phyloP scores from a whole-genome alignment of 2,329 filamentous ascomycete genomes.

The Colletotrichum sp. region DNA sequence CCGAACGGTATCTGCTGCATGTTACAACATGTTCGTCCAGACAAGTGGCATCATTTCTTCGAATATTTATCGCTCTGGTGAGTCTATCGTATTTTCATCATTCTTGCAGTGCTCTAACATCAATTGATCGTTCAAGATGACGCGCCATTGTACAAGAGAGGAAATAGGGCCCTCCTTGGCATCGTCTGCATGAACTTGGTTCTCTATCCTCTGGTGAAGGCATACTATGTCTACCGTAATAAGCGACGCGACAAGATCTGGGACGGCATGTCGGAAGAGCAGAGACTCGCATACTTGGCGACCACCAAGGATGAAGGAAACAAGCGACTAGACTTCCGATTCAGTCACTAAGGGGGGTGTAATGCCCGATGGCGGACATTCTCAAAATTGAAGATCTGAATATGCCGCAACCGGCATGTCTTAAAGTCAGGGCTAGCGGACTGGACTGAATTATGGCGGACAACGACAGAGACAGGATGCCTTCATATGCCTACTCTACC shows the following conservation, averaged over 20 bases:
- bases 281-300: constrained; percentile 33
- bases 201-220: constrained; percentile 33
- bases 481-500: too few species aligned
- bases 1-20: constrained; percentile 64
- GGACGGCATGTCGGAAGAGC: constrained; percentile 31
- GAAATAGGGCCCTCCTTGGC: constrained; percentile 60
- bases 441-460: too few species aligned
- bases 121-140: constrained; percentile 34
- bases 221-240: constrained; percentile 40
- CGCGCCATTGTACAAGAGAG: constrained; percentile 54
- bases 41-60: constrained; percentile 44
- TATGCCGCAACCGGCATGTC: too few species aligned
- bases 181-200: constrained; percentile 42
- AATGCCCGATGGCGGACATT: neutral
- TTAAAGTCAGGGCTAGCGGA: fast-evolving
- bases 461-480: too few species aligned
- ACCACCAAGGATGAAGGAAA: constrained; percentile 50
- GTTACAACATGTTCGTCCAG: constrained; percentile 65
- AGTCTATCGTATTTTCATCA: constrained; percentile 16
- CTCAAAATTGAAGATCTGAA: too few species aligned
- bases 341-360: constrained; percentile 20
- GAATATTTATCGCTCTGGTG: constrained; percentile 44
- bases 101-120: constrained; percentile 35
- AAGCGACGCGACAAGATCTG: constrained; percentile 29
- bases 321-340: constrained; percentile 48